Evolutionary conservation across 176 grass and related monocot species (phyloP).

Genomic region (Metroxylon sagu): DNA sequence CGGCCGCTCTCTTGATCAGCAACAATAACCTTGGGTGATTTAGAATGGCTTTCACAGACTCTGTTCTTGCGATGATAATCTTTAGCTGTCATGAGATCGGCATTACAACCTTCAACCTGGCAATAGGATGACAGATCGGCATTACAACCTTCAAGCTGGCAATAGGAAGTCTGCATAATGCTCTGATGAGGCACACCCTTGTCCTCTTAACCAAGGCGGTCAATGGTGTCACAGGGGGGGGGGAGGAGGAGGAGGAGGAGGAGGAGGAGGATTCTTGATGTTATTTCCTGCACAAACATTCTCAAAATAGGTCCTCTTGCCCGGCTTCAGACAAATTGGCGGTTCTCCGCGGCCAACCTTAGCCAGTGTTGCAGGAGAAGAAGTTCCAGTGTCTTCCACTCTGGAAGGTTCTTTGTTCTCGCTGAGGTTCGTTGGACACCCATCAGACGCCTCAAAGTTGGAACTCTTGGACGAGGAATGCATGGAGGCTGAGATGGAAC

Average conservation of each 20-base stretch:
- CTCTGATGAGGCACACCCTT: conserved; percentile 1
- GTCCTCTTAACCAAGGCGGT: not conserved
- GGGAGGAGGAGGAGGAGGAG: not conserved
- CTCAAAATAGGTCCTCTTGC: conserved; percentile 17
- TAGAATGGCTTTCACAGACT: conserved; percentile 71
- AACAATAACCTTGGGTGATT: conserved; percentile 65
- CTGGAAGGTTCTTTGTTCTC: not conserved
- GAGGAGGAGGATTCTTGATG: not conserved
- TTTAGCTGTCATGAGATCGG: conserved; percentile 46
- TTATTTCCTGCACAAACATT: not conserved
- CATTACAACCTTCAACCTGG: conserved; percentile 67
- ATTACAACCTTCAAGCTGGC: conserved; percentile 72
- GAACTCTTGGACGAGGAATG: not conserved
- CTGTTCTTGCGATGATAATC: conserved; percentile 84
- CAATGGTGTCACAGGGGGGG: not conserved
- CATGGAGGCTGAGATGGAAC: not conserved
- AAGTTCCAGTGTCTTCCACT: not conserved
- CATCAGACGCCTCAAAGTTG: not conserved
- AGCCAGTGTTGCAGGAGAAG: not conserved
- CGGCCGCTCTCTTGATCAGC: conserved; percentile 57
- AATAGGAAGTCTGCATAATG: conserved; percentile 6
- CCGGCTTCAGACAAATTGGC: conserved; percentile 9
- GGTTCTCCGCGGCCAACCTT: not conserved
- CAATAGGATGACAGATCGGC: conserved; percentile 43
- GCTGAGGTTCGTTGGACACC: not conserved